A percentile compares a stretch with the other conserved stretches of the same genome.
Conservation (phyloP, 768 basidiomycete species). For the Tubosaeta sp. region DNA sequence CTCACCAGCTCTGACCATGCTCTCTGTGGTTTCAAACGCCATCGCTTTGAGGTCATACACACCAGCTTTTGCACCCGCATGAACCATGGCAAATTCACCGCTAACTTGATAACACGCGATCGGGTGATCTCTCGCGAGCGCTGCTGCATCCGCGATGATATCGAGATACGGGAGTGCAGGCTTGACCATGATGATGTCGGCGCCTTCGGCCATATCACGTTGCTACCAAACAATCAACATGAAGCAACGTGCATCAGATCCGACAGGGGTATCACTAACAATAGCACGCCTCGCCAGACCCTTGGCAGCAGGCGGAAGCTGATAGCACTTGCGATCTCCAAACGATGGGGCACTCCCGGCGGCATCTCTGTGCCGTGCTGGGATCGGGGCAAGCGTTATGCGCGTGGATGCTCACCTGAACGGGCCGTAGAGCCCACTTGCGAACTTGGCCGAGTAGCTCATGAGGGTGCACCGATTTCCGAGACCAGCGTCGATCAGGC, state of each 20-base stretch:
- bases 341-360: conserved; percentile 94
- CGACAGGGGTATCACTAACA: conserved; percentile 43
- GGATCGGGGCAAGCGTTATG: background rate
- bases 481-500: conserved; percentile 75
- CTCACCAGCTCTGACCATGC: conserved; percentile 89
- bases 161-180: conserved; percentile 95
- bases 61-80: conserved; percentile 88
- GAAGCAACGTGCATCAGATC: background rate
- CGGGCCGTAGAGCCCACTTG: conserved; percentile 91
- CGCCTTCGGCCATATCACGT: conserved; percentile 87
- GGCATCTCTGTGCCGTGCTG: conserved; percentile 64
- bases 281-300: conserved; percentile 93
- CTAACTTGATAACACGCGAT: conserved; percentile 98
- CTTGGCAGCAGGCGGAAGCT: conserved; percentile 83
- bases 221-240: conserved; percentile 42
- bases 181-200: conserved; percentile 99
- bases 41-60: conserved; percentile 89
- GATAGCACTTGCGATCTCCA: conserved; percentile 97
- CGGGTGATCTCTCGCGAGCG: conserved; percentile 80
- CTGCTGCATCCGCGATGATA: conserved; percentile 83
- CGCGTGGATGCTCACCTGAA: conserved; percentile 60
- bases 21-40: conserved; percentile 91
- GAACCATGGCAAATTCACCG: conserved; percentile 97
- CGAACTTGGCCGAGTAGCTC: conserved; percentile 98
- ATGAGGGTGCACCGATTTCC: conserved; percentile 91